These are phyloP conservation scores for Ramularia collo-cygni DNA, from an alignment of 2,329 filamentous ascomycete species.

Conservation along the genomic window DNA sequence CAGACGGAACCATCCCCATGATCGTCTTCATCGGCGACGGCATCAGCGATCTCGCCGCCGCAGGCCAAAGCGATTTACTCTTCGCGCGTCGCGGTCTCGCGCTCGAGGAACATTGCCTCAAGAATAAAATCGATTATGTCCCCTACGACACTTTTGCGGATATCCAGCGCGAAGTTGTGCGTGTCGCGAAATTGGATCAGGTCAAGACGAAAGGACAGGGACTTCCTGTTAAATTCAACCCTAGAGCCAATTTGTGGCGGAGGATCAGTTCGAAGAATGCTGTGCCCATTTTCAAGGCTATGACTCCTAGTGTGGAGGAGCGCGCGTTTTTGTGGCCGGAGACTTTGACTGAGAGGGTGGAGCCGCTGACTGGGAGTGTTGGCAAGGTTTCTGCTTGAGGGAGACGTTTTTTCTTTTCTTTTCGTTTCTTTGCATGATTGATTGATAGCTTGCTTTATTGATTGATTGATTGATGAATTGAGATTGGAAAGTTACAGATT, in stretches of 20 bases:
- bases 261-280: slow-evolving; percentile 53
- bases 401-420: no score
- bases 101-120: slow-evolving; percentile 59
- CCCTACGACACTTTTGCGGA: slow-evolving; percentile 61
- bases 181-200: slow-evolving; percentile 54
- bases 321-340: slow-evolving; percentile 59
- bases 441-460: no score
- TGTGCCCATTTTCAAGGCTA: slow-evolving; percentile 45
- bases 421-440: no score
- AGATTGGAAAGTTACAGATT: no score
- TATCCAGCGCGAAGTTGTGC: slow-evolving; percentile 54
- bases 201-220: slow-evolving; percentile 55
- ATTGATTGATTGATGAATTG: no score
- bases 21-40: slow-evolving; percentile 66
- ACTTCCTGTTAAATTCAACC: slow-evolving; percentile 57
- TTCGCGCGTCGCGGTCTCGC: slow-evolving; percentile 59
- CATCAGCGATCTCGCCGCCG: slow-evolving; percentile 60
- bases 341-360: slow-evolving; percentile 34
- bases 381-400: no score
- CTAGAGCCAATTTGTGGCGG: slow-evolving; percentile 62
- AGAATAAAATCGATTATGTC: slow-evolving; percentile 54
- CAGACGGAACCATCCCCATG: slow-evolving; percentile 56
- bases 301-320: slow-evolving; percentile 50
- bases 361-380: no score
- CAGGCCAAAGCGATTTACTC: slow-evolving; percentile 59